These are phyloP conservation scores for Primulina eburnea DNA, from an alignment of 257 asterid species.

Conservation along the genomic window DNA sequence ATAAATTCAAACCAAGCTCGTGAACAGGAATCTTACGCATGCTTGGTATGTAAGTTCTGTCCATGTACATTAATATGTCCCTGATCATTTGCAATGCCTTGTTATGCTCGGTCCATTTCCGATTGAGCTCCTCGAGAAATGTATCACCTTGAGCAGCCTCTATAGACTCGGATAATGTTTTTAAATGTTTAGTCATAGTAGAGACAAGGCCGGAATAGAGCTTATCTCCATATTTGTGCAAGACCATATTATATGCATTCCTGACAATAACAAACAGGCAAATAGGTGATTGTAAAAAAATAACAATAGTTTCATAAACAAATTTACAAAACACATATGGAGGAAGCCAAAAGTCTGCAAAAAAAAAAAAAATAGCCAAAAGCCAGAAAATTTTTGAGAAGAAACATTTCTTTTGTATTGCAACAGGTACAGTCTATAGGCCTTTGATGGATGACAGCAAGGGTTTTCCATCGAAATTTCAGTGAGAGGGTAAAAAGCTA, in stretches of 20 bases:
- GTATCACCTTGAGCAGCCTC: constrained; percentile 69
- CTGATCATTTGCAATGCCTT: constrained; percentile 87
- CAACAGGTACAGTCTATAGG: neutral
- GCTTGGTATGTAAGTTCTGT: constrained; percentile 71
- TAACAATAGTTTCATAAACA: neutral
- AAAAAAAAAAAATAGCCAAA: too few species aligned
- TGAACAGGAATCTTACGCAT: constrained; percentile 69
- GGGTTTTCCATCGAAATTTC: neutral
- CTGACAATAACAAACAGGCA: constrained; percentile 34
- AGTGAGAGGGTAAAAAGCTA: neutral
- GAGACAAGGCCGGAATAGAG: constrained; percentile 70
- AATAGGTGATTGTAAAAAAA: neutral
- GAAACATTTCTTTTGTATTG: neutral
- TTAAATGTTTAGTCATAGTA: constrained; percentile 68
- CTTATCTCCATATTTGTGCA: constrained; percentile 86
- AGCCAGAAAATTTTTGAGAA: neutral
- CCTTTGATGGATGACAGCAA: neutral
- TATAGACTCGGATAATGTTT: constrained; percentile 54
- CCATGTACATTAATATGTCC: constrained; percentile 90
- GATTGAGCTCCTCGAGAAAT: constrained; percentile 75
- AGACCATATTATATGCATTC: constrained; percentile 86
- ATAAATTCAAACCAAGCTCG: constrained; percentile 83
- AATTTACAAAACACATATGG: neutral
- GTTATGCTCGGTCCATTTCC: constrained; percentile 78
- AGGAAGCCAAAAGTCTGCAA: neutral